phyloP scores from a whole-genome alignment of 176 grass and related monocot species.

The Phyllostachys edulis region DNA sequence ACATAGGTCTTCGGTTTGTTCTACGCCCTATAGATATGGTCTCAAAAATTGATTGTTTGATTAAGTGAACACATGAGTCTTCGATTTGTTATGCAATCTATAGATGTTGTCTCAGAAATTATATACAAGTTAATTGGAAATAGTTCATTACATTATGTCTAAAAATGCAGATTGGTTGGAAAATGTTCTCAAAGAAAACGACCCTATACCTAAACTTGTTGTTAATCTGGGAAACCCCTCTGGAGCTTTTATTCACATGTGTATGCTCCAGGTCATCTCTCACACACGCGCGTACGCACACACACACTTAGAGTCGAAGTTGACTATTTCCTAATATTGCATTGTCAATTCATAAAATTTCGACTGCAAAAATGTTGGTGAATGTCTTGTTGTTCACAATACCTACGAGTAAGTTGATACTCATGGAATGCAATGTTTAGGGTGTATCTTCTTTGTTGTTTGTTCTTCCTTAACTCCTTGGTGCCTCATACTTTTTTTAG shows the following conservation, averaged over 20 bases:
- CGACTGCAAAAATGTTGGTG: constrained; percentile 80
- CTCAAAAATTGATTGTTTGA: no score
- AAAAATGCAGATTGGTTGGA: no score
- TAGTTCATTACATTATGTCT: no score
- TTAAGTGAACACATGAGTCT: no score
- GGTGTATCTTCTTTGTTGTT: background rate
- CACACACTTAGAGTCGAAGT: background rate
- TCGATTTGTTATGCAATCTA: no score
- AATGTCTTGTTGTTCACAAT: constrained; percentile 93
- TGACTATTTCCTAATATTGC: constrained; percentile 33
- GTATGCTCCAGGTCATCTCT: constrained; percentile 59
- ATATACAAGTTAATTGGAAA: no score
- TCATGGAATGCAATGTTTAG: background rate
- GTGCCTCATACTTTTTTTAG: background rate
- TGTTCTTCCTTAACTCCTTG: background rate
- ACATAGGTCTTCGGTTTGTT: no score
- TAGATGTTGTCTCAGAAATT: no score
- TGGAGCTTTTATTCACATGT: constrained; percentile 69
- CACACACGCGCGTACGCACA: background rate
- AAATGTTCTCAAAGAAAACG: no score
- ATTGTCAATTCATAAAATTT: constrained; percentile 78
- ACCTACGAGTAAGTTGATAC: constrained; percentile 90
- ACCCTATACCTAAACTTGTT: constrained; percentile 79
- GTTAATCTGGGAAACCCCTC: constrained; percentile 97
- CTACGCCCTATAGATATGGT: no score